phyloP scores from a whole-genome alignment of 1,284 basidiomycete species.

The Cryptococcus maquisensis region DNA sequence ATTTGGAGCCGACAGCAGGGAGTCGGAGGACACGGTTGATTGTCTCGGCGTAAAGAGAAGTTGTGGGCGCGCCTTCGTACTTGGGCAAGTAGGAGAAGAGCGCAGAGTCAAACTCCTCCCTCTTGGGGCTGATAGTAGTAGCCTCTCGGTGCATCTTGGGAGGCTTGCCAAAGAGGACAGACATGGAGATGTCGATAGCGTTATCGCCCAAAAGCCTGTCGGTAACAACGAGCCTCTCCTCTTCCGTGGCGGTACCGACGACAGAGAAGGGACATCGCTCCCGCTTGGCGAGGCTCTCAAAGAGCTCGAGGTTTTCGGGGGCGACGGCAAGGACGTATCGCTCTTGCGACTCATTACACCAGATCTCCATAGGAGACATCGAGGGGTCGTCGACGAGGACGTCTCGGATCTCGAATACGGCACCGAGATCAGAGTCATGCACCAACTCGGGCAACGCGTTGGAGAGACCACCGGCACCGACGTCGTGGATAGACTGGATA shows the following conservation, averaged over 20 bases:
- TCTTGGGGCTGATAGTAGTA: conserved; percentile 54
- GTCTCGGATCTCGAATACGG: conserved; percentile 89
- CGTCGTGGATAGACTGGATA: conserved; percentile 95
- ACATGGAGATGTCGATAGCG: conserved; percentile 88
- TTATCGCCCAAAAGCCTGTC: conserved; percentile 76
- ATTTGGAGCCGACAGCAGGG: conserved; percentile 90
- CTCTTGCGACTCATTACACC: conserved; percentile 99
- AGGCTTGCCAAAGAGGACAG: conserved; percentile 92
- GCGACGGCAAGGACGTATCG: conserved; percentile 90
- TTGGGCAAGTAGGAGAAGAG: conserved; percentile 61
- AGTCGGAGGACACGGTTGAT: conserved; percentile 79
- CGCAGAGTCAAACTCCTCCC: conserved; percentile 66
- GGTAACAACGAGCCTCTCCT: conserved; percentile 80
- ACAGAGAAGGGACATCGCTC: conserved; percentile 86
- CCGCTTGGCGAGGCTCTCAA: conserved; percentile 74
- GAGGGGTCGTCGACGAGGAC: conserved; percentile 85
- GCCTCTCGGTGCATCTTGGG: conserved; percentile 85
- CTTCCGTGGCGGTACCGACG: conserved; percentile 78
- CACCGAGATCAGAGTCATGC: conserved; percentile 87
- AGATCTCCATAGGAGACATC: conserved; percentile 99
- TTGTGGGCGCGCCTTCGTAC: conserved; percentile 37
- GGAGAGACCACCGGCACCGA: conserved; percentile 92
- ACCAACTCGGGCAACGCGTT: conserved; percentile 97
- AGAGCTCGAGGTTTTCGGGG: conserved; percentile 56
- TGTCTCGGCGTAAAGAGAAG: conserved; percentile 58